Evolutionary conservation across 306 rosid species (phyloP), one percentile per base, ranked within the genome.

Genomic region (Cyclanthera cordifolia): DNA sequence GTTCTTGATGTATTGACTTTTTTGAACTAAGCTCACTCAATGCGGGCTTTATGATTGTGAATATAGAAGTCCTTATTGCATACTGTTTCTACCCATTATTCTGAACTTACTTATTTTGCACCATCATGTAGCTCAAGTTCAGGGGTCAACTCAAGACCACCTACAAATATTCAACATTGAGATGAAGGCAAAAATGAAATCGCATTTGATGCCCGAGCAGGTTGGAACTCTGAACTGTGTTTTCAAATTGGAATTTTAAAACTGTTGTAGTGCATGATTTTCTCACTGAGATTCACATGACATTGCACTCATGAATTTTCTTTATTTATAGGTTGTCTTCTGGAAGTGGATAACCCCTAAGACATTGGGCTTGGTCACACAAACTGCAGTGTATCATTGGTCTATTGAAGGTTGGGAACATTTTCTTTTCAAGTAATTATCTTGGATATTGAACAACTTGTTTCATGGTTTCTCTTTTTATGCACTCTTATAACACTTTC

Each of bases 341-440:
- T 94, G 99, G 99, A 94, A 94, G 82, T 90, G 99, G 99, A 94
- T 94, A 76, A 84, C 83, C 75, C 87, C 94, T n/a, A 94, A 90
- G 83, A 76, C 85, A 86, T 74, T 94, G 86, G 99, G 99, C 74
- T 82, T 94, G 27, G 99, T 90, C 73, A 94, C 99, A 8, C 97
- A 82, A 82, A 83, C 95, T 73, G 69, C 96, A 32, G 99, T 90
- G 69, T 90, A 94, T 82, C 99, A 94, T 70, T 94, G 99, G 99
- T 86, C 97, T 51, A 88, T 88, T 68, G 99, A 94, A 74, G 99
- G 99, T 90, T 83, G 72, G 74, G 61, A 55, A 41, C 24, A n/a
- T 74, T 61, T 73, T 56, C 45, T 20, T 47, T 73, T 24, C 71
- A 14, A 24, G 14, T 66, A 66, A 7, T 66, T 47, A 45, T 66